Base-by-base conservation (phyloP, 352 stramenopile genomes). In the Phytophthora agathidicida region DNA sequence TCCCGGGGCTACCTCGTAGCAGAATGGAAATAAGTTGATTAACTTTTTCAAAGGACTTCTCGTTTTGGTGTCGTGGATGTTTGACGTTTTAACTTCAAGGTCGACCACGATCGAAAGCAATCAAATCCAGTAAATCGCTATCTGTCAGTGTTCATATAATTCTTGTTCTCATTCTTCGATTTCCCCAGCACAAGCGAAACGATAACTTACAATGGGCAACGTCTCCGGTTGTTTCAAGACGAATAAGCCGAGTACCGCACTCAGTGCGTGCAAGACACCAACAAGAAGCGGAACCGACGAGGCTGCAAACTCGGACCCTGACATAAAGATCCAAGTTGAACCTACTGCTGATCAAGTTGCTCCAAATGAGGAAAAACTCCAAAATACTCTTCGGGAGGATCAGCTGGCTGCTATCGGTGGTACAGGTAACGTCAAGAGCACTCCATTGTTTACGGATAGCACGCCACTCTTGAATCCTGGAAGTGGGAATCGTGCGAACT, bases 201-300 rank as follows among this genome's bases (percentile, higher is more conserved):
- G 30, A 17, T 7, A 16, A 22, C 10, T 20, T 6, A 26, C 7
- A 20, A 64, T 64, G 55, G 55, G 55, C 16, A 57, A 55, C 55
- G 35, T 57, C 14, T 46, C 39, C 30, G 50, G 45, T 13, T 64
- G 55, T 17, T 45, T 26, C 55, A 64, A 58, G 16, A 27, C 10
- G 11, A 39, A n/a, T 9, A 38, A 58, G 5, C 30, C 9, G 20
- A 30, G 51, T 6, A 22, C 38, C n/a, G n/a, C n/a, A n/a, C n/a
- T n/a, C n/a, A n/a, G n/a, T n/a, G n/a, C n/a, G n/a, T 49, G 36
- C 28, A 64, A 37, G n/a, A 44, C 55, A 3, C 16, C 30, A 23
- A 49, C 11, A 6, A 39, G 32, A 19, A 41, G 37, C 30, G 53
- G 48, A n/a, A n/a, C n/a, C 6, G 38, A 57, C 3, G 28, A 57